Percentiles rank a stretch among this genome's conserved stretches.
Conservation (phyloP, 306 rosid genomes). For the Lathyrus sativus region DNA sequence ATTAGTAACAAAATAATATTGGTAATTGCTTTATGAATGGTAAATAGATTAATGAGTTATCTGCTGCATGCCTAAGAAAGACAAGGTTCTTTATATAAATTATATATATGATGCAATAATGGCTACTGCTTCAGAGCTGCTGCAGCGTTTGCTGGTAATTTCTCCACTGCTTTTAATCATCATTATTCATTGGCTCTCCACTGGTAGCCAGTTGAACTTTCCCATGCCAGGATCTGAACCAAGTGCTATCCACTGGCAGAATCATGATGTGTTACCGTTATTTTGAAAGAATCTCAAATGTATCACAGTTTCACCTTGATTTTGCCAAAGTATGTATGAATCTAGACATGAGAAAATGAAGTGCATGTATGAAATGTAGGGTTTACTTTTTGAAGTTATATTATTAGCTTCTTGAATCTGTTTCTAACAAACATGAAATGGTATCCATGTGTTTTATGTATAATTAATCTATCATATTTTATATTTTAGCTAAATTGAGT, state of each 20-base stretch:
- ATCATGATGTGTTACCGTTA: neutral
- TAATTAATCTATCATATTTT: too few species aligned
- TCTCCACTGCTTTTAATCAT: conserved; percentile 67
- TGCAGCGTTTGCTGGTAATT: conserved; percentile 65
- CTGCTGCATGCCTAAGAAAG: too few species aligned
- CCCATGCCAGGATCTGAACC: conserved; percentile 84
- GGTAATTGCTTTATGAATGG: too few species aligned
- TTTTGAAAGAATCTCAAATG: neutral
- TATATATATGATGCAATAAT: conserved; percentile 67
- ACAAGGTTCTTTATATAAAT: too few species aligned
- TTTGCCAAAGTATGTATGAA: too few species aligned
- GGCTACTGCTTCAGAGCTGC: conserved; percentile 69
- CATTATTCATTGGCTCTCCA: conserved; percentile 71
- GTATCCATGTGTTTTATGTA: neutral
- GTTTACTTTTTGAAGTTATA: neutral
- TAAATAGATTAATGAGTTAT: too few species aligned
- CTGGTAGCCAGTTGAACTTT: conserved; percentile 54
- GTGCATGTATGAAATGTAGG: conserved; percentile 8
- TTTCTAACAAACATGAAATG: conserved; percentile 14
- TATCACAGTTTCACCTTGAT: too few species aligned
- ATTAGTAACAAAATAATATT: too few species aligned
- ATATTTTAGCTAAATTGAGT: too few species aligned
- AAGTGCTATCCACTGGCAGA: conserved; percentile 48
- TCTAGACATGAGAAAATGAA: too few species aligned
- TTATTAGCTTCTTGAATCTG: conserved; percentile 12